Percentiles rank a stretch among this genome's conserved stretches.
Evolutionary conservation across 129 eudicot genomes (phyloP).

Genomic region (Logfia minima): DNA sequence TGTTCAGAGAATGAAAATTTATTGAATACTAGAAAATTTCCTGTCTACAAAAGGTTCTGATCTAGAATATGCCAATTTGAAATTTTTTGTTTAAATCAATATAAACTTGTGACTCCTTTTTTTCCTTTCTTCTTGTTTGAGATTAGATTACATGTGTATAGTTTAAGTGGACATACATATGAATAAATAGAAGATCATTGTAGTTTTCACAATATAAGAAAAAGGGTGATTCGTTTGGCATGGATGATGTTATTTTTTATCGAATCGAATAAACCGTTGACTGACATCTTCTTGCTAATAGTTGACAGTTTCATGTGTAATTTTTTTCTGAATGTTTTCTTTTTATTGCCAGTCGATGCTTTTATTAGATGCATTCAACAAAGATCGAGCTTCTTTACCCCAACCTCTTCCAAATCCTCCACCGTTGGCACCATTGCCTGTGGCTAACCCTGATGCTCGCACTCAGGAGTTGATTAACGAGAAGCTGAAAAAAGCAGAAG

Average conservation of each 20-base stretch:
- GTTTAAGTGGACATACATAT: no score
- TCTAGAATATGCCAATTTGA: not conserved
- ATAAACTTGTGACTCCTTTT: not conserved
- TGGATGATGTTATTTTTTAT: no score
- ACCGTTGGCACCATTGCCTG: constrained; percentile 66
- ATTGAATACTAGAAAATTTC: not conserved
- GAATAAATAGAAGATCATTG: no score
- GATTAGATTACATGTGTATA: no score
- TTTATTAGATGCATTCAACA: constrained; percentile 90
- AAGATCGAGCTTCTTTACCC: constrained; percentile 94
- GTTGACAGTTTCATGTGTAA: not conserved
- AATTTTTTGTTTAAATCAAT: no score
- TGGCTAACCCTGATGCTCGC: constrained; percentile 78
- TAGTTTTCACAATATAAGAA: no score
- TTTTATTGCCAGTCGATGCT: constrained; percentile 67
- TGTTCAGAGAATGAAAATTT: not conserved
- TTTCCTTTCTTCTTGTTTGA: no score
- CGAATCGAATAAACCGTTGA: not conserved
- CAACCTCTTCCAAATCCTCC: constrained; percentile 85
- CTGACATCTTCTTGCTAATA: not conserved
- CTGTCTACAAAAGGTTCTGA: not conserved
- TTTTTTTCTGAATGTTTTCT: constrained; percentile 16
- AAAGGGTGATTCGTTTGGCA: no score
- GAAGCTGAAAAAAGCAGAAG: constrained; percentile 95
- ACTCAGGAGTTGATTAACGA: constrained; percentile 95